A percentile compares a stretch with the other conserved stretches of the same genome.
These are phyloP conservation scores for Tricholoma furcatifolium DNA, from an alignment of 768 basidiomycete species.

Conservation along the genomic window DNA sequence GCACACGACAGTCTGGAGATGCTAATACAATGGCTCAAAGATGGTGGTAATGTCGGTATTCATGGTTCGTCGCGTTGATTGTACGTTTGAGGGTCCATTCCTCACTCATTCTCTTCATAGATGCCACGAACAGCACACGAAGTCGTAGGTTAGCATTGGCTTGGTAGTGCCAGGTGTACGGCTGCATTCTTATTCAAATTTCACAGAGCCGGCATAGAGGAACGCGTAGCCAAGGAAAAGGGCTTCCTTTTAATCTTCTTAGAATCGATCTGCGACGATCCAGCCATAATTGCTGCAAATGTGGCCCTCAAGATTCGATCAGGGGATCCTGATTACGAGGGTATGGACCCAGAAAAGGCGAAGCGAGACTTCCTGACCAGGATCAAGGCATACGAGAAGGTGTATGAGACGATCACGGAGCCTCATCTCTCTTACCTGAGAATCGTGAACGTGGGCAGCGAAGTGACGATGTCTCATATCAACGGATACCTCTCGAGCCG, in stretches of 20 bases:
- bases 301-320: slow-evolving; percentile 94
- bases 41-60: slow-evolving; percentile 96
- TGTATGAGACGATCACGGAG: slow-evolving; percentile 95
- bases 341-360: slow-evolving; percentile 81
- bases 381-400: slow-evolving; percentile 90
- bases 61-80: slow-evolving; percentile 59
- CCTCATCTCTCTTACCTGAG: slow-evolving; percentile 86
- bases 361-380: slow-evolving; percentile 88
- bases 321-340: slow-evolving; percentile 97
- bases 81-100: neutral
- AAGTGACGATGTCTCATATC: slow-evolving; percentile 83
- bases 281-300: slow-evolving; percentile 91
- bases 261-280: slow-evolving; percentile 94
- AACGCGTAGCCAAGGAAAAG: slow-evolving; percentile 82
- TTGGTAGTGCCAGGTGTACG: neutral
- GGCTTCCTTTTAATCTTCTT: slow-evolving; percentile 90
- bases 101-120: slow-evolving; percentile 36
- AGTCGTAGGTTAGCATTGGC: slow-evolving; percentile 54
- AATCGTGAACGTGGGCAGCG: slow-evolving; percentile 90
- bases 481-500: slow-evolving; percentile 96
- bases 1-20: slow-evolving; percentile 93
- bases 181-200: neutral
- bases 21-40: slow-evolving; percentile 92
- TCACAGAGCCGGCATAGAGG: slow-evolving; percentile 75
- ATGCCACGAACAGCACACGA: slow-evolving; percentile 93